These are phyloP conservation scores for Omphalotus guepiniiformis DNA, from an alignment of 768 basidiomycete species.

Conservation along the genomic window DNA sequence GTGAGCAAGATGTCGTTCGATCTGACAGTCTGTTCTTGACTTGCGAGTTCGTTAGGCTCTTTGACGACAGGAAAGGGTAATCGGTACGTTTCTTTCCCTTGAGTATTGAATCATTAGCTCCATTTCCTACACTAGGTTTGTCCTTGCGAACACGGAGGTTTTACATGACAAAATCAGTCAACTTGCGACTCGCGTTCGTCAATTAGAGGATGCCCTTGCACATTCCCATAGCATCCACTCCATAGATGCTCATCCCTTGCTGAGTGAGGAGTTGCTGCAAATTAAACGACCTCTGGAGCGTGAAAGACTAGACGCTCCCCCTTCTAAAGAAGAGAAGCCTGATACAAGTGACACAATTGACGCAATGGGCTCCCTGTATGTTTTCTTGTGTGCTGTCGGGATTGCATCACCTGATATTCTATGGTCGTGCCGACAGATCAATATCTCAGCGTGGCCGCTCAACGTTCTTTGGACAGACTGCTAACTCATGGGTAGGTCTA, in stretches of 20 bases:
- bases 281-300: slow-evolving; percentile 67
- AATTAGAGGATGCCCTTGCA: slow-evolving; percentile 64
- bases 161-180: slow-evolving; percentile 65
- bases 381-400: slow-evolving; percentile 10
- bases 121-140: slow-evolving; percentile 40
- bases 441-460: slow-evolving; percentile 59
- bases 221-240: slow-evolving; percentile 47
- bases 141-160: slow-evolving; percentile 65
- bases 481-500: slow-evolving; percentile 62
- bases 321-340: slow-evolving; percentile 35
- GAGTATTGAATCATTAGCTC: not conserved
- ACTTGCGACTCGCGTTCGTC: slow-evolving; percentile 57
- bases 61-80: slow-evolving; percentile 74
- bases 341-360: slow-evolving; percentile 57
- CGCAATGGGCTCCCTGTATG: slow-evolving; percentile 59
- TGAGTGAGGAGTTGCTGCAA: slow-evolving; percentile 56
- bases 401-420: slow-evolving; percentile 12
- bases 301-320: slow-evolving; percentile 38
- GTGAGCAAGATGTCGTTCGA: slow-evolving; percentile 28
- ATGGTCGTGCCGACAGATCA: slow-evolving; percentile 39
- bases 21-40: slow-evolving; percentile 8
- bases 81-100: slow-evolving; percentile 36
- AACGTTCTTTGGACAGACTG: slow-evolving; percentile 61
- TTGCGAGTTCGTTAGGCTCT: slow-evolving; percentile 44
- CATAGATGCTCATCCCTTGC: slow-evolving; percentile 49